These are phyloP conservation scores for Pseudoscleropodium purum DNA, from an alignment of 225 moss, liverwort and hornwort genomes.

Conservation along the genomic window DNA sequence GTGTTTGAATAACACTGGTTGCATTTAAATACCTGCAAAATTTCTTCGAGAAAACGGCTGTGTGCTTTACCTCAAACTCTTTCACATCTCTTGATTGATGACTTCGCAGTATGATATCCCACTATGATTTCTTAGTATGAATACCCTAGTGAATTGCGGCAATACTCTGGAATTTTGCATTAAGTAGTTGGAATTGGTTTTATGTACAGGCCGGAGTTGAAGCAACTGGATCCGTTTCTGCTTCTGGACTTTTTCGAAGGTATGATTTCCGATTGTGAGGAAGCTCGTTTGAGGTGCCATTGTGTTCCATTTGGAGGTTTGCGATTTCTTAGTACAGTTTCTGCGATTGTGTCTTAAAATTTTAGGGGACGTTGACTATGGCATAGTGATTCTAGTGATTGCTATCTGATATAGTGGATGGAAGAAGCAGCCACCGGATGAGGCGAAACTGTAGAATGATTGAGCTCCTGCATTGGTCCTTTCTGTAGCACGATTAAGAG, in stretches of 20 bases:
- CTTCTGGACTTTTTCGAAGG: conserved; percentile 71
- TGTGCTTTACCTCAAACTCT: not conserved
- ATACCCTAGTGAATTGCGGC: not conserved
- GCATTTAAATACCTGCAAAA: not conserved
- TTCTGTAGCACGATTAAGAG: not conserved
- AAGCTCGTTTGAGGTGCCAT: not conserved
- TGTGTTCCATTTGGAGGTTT: not conserved
- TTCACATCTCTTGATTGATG: not conserved
- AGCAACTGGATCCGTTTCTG: conserved; percentile 78
- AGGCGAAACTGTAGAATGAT: conserved; percentile 29
- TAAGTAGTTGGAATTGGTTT: not conserved
- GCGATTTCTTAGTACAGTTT: not conserved
- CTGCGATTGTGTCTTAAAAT: not conserved
- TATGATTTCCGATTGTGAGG: not conserved
- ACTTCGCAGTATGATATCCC: no score
- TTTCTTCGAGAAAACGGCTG: not conserved
- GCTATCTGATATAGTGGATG: conserved; percentile 23
- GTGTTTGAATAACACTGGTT: not conserved
- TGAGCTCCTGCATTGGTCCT: conserved; percentile 36
- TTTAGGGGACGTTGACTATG: not conserved
- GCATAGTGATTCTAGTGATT: not conserved
- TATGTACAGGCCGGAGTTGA: conserved; percentile 75
- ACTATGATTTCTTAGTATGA: not conserved
- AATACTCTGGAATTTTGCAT: not conserved
- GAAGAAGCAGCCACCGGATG: conserved; percentile 24